Base-by-base conservation (phyloP, 441 rosid genomes). In the Brassica balearica region DNA sequence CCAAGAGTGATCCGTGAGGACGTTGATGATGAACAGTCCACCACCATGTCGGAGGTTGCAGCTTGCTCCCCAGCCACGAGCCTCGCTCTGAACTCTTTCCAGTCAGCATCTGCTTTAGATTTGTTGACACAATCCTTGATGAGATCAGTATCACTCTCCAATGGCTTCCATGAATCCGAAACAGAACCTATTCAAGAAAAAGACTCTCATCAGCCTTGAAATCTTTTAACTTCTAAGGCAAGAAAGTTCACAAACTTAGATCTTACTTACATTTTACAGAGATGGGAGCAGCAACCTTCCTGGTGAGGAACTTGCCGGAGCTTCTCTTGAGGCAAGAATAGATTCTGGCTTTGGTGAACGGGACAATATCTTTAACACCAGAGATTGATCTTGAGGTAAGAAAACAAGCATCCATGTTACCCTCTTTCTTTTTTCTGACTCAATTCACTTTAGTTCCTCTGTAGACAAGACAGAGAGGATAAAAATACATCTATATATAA, bases 41-140 rank as follows among this genome's bases (percentile, higher is more conserved):
- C 73, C 2, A 65, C 82, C 3, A 75, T 34, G 48, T 84, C 92
- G 0, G 1, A 82, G 38, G 77, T 80, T 9, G 74, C 62, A 43
- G 78, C 79, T 76, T 77, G 77, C 56, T 90, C 97, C 22, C 78
- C 84, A 0, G 88, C 92, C 5, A 93, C 98, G 9, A 93, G 77
- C 65, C 88, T 86, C 25, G 99, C 99, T 64, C 97, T 85, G 63
- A 91, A 88, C n/a, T 87, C 83, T 51, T 94, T 84, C 99, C 99
- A 91, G 62, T 95, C 96, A 27, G 82, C 72, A 46, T 82, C 85
- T 32, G 41, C 25, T 32, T 12, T 36, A 19, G 66, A 53, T 53
- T 34, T 19, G 27, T 67, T 73, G 83, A 19, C 71, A 79, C 78
- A 79, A 6, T 82, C 67, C 8, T 81, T 84, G 71, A 65, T 76